A percentile compares a stretch with the other conserved stretches of the same genome.
Conservation (phyloP, 805 yeast genomes). For the Metschnikowia anglica region DNA sequence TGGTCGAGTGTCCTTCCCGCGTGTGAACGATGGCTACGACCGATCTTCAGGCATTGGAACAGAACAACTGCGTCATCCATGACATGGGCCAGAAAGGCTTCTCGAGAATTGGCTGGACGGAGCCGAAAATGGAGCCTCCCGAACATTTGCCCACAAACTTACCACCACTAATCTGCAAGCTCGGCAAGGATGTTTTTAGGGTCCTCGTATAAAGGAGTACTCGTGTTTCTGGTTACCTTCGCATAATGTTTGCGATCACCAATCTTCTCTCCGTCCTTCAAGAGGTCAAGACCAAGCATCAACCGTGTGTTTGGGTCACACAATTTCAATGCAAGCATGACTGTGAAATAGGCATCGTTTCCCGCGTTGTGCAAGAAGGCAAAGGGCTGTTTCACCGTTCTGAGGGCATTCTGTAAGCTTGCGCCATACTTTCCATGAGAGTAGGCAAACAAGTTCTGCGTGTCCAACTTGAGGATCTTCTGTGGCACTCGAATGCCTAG, state of each 20-base stretch:
- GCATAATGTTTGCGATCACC: conserved; percentile 9
- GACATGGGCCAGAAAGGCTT: no score
- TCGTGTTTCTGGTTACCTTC: conserved; percentile 4
- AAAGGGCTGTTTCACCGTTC: conserved; percentile 23
- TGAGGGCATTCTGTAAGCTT: conserved; percentile 22
- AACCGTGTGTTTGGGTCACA: conserved; percentile 21
- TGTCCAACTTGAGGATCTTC: conserved; percentile 18
- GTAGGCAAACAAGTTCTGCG: conserved; percentile 17
- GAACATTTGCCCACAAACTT: not conserved
- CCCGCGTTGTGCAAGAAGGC: conserved; percentile 28
- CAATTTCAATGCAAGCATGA: conserved; percentile 24
- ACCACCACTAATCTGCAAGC: no score
- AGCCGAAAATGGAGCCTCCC: not conserved
- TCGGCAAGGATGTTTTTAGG: not conserved
- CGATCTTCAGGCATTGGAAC: no score
- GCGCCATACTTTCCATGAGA: conserved; percentile 20
- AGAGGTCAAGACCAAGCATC: conserved; percentile 5
- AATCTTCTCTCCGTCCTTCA: conserved; percentile 2
- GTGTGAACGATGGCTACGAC: no score
- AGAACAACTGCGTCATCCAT: no score
- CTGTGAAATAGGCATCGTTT: conserved; percentile 29
- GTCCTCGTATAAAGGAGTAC: not conserved
- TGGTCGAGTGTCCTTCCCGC: no score
- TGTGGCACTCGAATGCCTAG: conserved; percentile 12
- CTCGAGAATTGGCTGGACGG: no score